Evolutionary conservation across 306 rosid species (phyloP), one percentile per base, ranked within the genome.

Genomic region (Purshia tridentata): DNA sequence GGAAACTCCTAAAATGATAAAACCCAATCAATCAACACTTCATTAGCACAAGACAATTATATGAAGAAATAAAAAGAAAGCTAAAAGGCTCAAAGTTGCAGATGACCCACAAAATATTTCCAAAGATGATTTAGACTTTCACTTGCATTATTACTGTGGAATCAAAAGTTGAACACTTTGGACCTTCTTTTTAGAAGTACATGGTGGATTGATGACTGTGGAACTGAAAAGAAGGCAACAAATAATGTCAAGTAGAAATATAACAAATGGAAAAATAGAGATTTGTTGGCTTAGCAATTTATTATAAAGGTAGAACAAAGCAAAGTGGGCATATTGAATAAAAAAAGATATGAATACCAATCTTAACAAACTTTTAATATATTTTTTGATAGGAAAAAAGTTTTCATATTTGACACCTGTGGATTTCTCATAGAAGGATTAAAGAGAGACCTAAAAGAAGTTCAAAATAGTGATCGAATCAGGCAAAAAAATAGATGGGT

Each of bases 1-100:
- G 84, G 90, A 86, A 87, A 80, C 73, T 77, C 77, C 84, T 41
- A 72, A 79, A 81, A 82, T 65, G 70, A 72, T 81, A 77, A 77
- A 69, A 70, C 56, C 35, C 19, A 9, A 40, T 22, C 75, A 89
- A 82, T 86, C n/a, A n/a, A n/a, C n/a, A n/a, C n/a, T n/a, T n/a
- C 76, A 85, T 75, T 65, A 76, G 84, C 46, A 56, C 70, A 72
- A 79, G 67, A 73, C 65, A 71, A 70, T 55, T 15, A 12, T 6
- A 70, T 46, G 51, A 55, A 55, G 70, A 72, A 76, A 19, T 15
- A 53, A 58, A 64, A 51, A 8, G n/a, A n/a, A 50, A 70, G 65
- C 15, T 56, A 20, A 80, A 75, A 83, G 82, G 75, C 59, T 45
- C 55, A 74, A 66, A 62, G 56, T 23, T 52, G 16, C 56, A 77